Base-by-base conservation (phyloP, 331 rosid genomes). In the Acacia pycnantha region DNA sequence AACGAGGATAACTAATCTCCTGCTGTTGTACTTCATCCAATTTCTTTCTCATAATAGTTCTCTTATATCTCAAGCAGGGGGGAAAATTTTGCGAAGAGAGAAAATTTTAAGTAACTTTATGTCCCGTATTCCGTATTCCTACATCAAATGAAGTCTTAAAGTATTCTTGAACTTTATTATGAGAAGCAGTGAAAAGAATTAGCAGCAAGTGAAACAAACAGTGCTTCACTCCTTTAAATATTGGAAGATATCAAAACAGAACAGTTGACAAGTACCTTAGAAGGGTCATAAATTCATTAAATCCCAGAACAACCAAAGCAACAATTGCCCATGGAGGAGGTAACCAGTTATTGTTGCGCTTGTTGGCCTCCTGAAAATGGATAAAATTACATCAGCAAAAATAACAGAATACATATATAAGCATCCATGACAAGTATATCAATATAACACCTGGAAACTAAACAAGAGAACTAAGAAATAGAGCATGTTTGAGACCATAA, bases 271-370 rank as follows among this genome's bases (percentile, higher is more conserved):
- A 35, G 61, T 76, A 94, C 98, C 94, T 89, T 81, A 94, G 68
- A 83, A 94, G 91, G 62, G 97, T 88, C 97, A 94, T 92, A 82
- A 94, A 94, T 84, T 94, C 98, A 77, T 94, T 94, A 79, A 92
- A 94, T 70, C 98, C 98, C 10, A 94, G 89, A 78, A 94, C 41
- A 82, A 92, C 7, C 86, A 94, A 79, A 47, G 97, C 97, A 88
- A 84, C 83, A 79, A 94, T 94, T 10, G 98, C 98, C 98, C 98
- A 92, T 65, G 98, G 98, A 78, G 98, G 98, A 64, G 98, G 98
- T 79, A 94, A 80, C 98, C 97, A 92, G 87, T 90, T 89, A 91
- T 85, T 92, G 75, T 46, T 91, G 33, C 97, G 92, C 86, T 81
- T 94, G 94, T 83, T 89, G 74, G 98, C 97, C 83, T 92, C 94